phyloP scores from a whole-genome alignment of 345 rosid genomes.

The Aethionema arabicum region DNA sequence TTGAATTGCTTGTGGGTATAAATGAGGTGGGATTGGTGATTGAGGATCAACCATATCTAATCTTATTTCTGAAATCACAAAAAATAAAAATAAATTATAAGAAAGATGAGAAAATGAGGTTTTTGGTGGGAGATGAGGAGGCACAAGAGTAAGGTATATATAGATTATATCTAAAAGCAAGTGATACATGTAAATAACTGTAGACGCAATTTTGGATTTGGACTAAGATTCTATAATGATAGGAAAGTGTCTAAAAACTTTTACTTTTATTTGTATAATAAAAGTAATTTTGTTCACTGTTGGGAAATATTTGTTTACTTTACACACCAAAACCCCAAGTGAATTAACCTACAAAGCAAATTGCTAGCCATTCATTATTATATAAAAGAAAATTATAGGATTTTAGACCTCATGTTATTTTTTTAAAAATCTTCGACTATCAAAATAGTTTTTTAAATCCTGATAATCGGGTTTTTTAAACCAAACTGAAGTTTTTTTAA shows the following conservation, averaged over 20 bases:
- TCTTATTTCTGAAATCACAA: conserved; percentile 15
- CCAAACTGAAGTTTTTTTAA: too few relatives aligned
- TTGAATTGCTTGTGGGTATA: conserved; percentile 81
- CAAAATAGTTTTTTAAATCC: too few relatives aligned
- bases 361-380: not conserved
- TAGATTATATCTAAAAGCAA: conserved; percentile 28
- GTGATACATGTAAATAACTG: conserved; percentile 1
- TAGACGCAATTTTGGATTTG: conserved; percentile 23
- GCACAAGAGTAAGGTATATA: conserved; percentile 32
- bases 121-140: conserved; percentile 27
- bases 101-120: conserved; percentile 27
- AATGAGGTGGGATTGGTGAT: conserved; percentile 59
- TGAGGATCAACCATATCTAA: conserved; percentile 63
- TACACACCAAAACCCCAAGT: conserved; percentile 9
- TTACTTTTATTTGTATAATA: not conserved
- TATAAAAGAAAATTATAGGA: too few relatives aligned
- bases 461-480: too few relatives aligned
- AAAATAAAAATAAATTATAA: conserved; percentile 1
- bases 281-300: conserved; percentile 5
- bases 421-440: too few relatives aligned
- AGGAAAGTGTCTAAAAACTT: conserved; percentile 19
- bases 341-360: conserved; percentile 3
- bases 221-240: conserved; percentile 27
- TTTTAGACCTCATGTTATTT: too few relatives aligned
- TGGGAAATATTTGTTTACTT: conserved; percentile 1